phyloP scores from a whole-genome alignment of 2,329 filamentous ascomycete species.

The Xylariaceae sp. region DNA sequence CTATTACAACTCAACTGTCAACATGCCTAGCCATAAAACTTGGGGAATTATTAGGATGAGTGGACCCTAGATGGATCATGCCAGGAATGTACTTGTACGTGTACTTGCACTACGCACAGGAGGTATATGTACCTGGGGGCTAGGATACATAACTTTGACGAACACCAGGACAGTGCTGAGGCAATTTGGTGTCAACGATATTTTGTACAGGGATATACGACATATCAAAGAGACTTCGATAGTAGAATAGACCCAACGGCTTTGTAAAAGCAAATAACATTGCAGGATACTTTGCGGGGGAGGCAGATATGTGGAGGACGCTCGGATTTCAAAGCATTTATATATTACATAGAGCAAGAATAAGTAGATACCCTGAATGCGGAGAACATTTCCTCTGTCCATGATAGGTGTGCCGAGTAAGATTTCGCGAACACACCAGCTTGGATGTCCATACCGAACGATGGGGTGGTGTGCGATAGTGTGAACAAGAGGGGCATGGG shows the following conservation, averaged over 20 bases:
- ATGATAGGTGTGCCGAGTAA: not conserved
- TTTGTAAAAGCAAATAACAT: conserved; percentile 17
- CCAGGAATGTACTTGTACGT: no score
- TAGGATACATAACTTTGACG: not conserved
- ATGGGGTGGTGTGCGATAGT: not conserved
- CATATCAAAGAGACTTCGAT: not conserved
- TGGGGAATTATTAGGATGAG: not conserved
- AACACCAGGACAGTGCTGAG: not conserved
- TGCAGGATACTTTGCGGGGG: conserved; percentile 24
- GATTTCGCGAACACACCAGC: not conserved
- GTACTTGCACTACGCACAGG: no score
- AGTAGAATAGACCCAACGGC: not conserved
- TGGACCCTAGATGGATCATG: not conserved
- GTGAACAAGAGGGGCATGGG: not conserved
- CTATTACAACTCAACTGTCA: no score
- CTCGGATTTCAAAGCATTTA: conserved; percentile 19
- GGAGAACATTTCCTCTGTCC: not conserved
- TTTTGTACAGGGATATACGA: not conserved
- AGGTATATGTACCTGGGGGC: no score
- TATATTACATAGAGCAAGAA: conserved; percentile 12
- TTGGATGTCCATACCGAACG: not conserved
- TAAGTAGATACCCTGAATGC: no score
- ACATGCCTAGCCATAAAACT: not conserved
- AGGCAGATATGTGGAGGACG: conserved; percentile 20
- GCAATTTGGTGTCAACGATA: not conserved